Evolutionary conservation across 352 stramenopile species (phyloP).

Genomic region (Globisporangium apiculatum): DNA sequence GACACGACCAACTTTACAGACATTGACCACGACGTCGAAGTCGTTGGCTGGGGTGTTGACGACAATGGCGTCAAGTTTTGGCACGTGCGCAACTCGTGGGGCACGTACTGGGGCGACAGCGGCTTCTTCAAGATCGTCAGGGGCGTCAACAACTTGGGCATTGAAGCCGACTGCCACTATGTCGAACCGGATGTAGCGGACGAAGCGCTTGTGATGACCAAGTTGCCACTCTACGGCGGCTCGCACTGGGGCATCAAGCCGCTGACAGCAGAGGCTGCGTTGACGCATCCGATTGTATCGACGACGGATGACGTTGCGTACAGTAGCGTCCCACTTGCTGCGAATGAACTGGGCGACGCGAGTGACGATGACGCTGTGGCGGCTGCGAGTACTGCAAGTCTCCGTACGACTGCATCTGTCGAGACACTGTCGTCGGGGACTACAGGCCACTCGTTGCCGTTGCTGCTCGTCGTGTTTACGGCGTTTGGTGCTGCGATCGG

Average conservation of each 20-base stretch:
- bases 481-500: conserved; percentile 12
- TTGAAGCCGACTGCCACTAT: conserved; percentile 84
- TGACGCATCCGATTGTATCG: conserved; percentile 77
- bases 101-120: conserved; percentile 93
- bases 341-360: conserved; percentile 29
- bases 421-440: not conserved
- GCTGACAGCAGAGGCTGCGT: conserved; percentile 55
- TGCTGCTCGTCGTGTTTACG: conserved; percentile 9
- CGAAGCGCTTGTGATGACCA: conserved; percentile 46
- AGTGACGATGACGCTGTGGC: not conserved
- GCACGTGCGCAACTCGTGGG: conserved; percentile 95
- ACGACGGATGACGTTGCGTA: conserved; percentile 52
- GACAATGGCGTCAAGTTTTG: conserved; percentile 90
- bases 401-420: conserved; percentile 1
- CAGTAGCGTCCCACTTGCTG: conserved; percentile 36
- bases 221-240: conserved; percentile 53
- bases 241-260: conserved; percentile 53
- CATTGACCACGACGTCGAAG: conserved; percentile 79
- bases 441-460: conserved; percentile 1
- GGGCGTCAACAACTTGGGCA: conserved; percentile 88
- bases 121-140: conserved; percentile 94
- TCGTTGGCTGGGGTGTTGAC: conserved; percentile 91
- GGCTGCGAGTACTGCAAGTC: conserved; percentile 2
- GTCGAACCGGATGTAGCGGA: conserved; percentile 53
- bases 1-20: conserved; percentile 85